Evolutionary conservation across 179 eudicot genomes (phyloP).

Genomic region (Camellia oleifera): DNA sequence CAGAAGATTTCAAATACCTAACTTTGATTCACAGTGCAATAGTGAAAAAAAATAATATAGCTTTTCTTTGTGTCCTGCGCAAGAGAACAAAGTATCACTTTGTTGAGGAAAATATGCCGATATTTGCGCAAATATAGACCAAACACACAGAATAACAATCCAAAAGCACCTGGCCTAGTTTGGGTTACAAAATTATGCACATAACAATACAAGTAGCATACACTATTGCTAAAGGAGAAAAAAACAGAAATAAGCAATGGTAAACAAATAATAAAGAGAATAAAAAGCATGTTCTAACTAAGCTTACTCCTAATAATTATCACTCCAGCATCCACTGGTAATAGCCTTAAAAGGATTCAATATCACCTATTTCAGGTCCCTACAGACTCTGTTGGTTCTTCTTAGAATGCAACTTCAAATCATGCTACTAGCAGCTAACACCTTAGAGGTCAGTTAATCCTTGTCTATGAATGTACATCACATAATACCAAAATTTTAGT

Average conservation of each 20-base stretch:
- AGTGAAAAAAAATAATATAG: neutral
- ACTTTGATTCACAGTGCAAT: constrained; percentile 6
- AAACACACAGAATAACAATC: neutral
- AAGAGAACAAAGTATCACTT: neutral
- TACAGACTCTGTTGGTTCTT: neutral
- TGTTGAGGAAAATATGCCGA: neutral
- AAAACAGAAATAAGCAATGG: neutral
- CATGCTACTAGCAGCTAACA: neutral
- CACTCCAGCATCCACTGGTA: neutral
- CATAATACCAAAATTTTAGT: neutral
- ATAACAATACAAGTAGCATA: constrained; percentile 5
- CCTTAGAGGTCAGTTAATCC: neutral
- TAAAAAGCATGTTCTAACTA: neutral
- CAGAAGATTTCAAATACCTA: neutral
- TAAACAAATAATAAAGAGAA: neutral
- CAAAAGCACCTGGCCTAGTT: constrained; percentile 5
- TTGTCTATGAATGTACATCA: neutral
- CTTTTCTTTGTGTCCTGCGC: neutral
- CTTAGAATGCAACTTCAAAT: neutral
- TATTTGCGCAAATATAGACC: neutral
- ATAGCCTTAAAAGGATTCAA: neutral
- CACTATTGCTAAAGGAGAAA: neutral
- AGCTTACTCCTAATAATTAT: neutral
- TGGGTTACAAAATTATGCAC: neutral
- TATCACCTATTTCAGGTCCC: neutral